Evolutionary conservation across 2,329 filamentous ascomycete genomes (phyloP), one percentile per base, ranked within the genome.

Genomic region (Epichloe scottii): DNA sequence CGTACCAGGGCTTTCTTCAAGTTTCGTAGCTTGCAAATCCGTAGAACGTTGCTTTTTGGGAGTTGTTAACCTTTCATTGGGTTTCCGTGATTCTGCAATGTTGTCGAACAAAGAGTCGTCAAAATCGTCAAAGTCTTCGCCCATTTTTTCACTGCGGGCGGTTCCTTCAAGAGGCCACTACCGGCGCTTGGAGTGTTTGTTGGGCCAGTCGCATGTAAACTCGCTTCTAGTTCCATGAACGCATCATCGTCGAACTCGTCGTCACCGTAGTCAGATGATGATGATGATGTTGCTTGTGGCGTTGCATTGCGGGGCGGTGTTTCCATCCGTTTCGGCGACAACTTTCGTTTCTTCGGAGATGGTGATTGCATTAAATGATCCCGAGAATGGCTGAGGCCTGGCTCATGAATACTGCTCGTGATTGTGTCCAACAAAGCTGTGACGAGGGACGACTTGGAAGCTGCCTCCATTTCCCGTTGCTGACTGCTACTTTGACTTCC

Each of bases 371-470:
- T 51, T 3, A 59, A 57, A 15, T 62, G 56, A 21, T 63, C 60
- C n/a, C 52, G 62, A 5, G 57, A 56, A 50, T 66, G 62, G 1
- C 60, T 60, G 5, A 64, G 62, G 40, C 65, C 68, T 3, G 68
- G 68, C 42, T 68, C 71, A 49, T 71, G 71, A 44, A 78, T 72
- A 56, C 75, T 76, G 51, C 69, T 72, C 48, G 71, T 73, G 48
- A 89, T 83, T 48, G 79, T 83, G 58, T 87, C 77, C 19, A 90
- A 69, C 49, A 90, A 67, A 15, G 81, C 78, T 37, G 74, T 77
- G n/a, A 80, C 75, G 59, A 80, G 69, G 3, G 73, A 77, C 0
- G 74, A 72, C 55, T 82, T 82, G 2, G 76, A 77, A 4, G 69
- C 69, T 33, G 75, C 74, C 51, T 73, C 71, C 56, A 67, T 70